These are phyloP conservation scores for Styphnolobium japonicum DNA, from an alignment of 306 rosid genomes.

Conservation along the genomic window DNA sequence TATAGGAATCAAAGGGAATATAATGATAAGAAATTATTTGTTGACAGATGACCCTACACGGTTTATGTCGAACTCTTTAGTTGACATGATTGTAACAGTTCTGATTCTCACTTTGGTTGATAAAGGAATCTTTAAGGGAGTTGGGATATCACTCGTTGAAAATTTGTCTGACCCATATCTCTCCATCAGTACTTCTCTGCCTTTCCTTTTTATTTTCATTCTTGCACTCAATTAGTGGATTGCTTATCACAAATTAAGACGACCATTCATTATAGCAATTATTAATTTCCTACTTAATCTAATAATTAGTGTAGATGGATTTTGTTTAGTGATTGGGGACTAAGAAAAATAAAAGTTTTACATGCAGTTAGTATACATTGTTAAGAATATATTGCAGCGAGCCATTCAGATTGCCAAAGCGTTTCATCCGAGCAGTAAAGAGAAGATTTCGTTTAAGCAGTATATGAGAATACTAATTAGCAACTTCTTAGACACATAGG, in stretches of 20 bases:
- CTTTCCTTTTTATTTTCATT: slow-evolving; percentile 14
- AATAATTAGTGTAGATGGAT: slow-evolving; percentile 29
- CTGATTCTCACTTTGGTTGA: slow-evolving; percentile 37
- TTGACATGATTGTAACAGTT: slow-evolving; percentile 48
- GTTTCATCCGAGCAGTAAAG: slow-evolving; percentile 20
- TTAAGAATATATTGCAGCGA: slow-evolving; percentile 24
- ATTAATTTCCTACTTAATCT: not conserved
- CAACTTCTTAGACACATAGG: slow-evolving; percentile 38
- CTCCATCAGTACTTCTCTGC: slow-evolving; percentile 13
- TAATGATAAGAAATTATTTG: slow-evolving; percentile 43
- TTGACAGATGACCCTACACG: slow-evolving; percentile 33
- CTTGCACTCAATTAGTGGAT: slow-evolving; percentile 6
- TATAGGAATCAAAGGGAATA: slow-evolving; percentile 32
- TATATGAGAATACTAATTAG: slow-evolving; percentile 31
- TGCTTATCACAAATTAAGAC: slow-evolving; percentile 23
- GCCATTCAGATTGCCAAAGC: slow-evolving; percentile 13
- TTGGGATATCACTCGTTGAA: slow-evolving; percentile 40
- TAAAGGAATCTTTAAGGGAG: slow-evolving; percentile 43
- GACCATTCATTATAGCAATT: slow-evolving; percentile 19
- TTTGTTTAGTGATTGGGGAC: slow-evolving; percentile 18
- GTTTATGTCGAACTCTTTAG: slow-evolving; percentile 44
- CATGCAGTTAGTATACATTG: slow-evolving; percentile 38
- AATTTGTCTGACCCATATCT: slow-evolving; percentile 40
- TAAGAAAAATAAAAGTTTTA: slow-evolving; percentile 22
- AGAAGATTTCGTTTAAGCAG: slow-evolving; percentile 16